A percentile compares a stretch with the other conserved stretches of the same genome.
Evolutionary conservation across 352 stramenopile species (phyloP).

Genomic region (Pythium brachiatum): DNA sequence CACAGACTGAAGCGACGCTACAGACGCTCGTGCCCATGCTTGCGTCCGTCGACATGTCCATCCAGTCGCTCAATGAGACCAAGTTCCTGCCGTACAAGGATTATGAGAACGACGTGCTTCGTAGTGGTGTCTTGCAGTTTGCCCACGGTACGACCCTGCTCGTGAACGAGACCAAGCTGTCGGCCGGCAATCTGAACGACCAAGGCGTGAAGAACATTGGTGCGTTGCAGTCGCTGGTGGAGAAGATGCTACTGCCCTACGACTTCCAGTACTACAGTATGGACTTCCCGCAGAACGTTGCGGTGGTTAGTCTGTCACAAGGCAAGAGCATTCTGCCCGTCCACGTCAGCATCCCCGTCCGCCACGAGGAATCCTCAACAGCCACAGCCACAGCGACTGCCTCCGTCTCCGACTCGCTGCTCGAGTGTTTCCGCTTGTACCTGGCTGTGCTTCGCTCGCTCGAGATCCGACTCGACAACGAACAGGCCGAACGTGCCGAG

Average conservation of each 20-base stretch:
- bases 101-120: conserved; percentile 64
- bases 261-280: conserved; percentile 86
- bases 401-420: conserved; percentile 22
- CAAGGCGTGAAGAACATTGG: conserved; percentile 74
- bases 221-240: conserved; percentile 64
- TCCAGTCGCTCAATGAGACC: conserved; percentile 56
- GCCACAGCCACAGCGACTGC: background rate
- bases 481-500: conserved; percentile 72
- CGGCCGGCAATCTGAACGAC: conserved; percentile 61
- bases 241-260: conserved; percentile 78
- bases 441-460: conserved; percentile 55
- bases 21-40: conserved; percentile 54
- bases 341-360: conserved; percentile 43
- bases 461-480: conserved; percentile 60
- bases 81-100: conserved; percentile 76
- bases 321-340: conserved; percentile 73
- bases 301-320: conserved; percentile 63
- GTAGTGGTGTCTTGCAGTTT: conserved; percentile 56
- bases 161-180: conserved; percentile 67
- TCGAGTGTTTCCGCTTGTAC: conserved; percentile 71
- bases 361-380: background rate
- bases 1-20: conserved; percentile 32
- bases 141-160: conserved; percentile 61
- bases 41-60: conserved; percentile 46
- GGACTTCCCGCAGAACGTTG: conserved; percentile 78